phyloP scores from a whole-genome alignment of 257 asterid genomes.

The Eustoma russellianum region DNA sequence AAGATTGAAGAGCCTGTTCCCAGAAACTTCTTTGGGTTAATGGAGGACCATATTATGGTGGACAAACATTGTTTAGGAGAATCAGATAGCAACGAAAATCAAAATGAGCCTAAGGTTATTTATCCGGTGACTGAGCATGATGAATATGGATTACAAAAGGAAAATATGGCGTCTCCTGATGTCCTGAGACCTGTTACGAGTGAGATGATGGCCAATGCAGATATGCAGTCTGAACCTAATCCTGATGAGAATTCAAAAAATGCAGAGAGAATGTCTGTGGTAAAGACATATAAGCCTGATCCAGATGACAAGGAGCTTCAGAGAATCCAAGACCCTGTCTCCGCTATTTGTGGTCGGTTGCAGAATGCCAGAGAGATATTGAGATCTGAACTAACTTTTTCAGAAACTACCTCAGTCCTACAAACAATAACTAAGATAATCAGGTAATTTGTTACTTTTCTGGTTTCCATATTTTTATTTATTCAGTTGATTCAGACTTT shows the following conservation, averaged over 20 bases:
- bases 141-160: slow-evolving; percentile 17
- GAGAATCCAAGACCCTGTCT: slow-evolving; percentile 78
- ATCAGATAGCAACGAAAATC: slow-evolving; percentile 6
- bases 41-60: neutral
- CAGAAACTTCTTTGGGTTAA: neutral
- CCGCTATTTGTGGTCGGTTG: slow-evolving; percentile 49
- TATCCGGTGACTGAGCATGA: slow-evolving; percentile 26
- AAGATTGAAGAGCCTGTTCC: slow-evolving; percentile 23
- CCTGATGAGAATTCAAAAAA: slow-evolving; percentile 15
- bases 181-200: slow-evolving; percentile 5
- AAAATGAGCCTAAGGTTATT: neutral
- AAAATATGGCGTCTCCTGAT: slow-evolving; percentile 3
- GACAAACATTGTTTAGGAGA: slow-evolving; percentile 13
- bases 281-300: slow-evolving; percentile 41
- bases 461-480: slow-evolving; percentile 1
- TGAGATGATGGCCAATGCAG: slow-evolving; percentile 8
- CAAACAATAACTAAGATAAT: slow-evolving; percentile 59
- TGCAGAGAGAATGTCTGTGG: slow-evolving; percentile 8
- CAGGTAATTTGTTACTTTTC: slow-evolving; percentile 16
- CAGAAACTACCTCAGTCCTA: slow-evolving; percentile 31
- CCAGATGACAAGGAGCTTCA: slow-evolving; percentile 57
- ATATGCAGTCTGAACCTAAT: slow-evolving; percentile 22
- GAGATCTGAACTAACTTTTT: slow-evolving; percentile 45
- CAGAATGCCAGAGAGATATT: slow-evolving; percentile 55
- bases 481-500: slow-evolving; percentile 2